Base-by-base conservation (phyloP, 352 stramenopile genomes). In the Pythium graminicola region DNA sequence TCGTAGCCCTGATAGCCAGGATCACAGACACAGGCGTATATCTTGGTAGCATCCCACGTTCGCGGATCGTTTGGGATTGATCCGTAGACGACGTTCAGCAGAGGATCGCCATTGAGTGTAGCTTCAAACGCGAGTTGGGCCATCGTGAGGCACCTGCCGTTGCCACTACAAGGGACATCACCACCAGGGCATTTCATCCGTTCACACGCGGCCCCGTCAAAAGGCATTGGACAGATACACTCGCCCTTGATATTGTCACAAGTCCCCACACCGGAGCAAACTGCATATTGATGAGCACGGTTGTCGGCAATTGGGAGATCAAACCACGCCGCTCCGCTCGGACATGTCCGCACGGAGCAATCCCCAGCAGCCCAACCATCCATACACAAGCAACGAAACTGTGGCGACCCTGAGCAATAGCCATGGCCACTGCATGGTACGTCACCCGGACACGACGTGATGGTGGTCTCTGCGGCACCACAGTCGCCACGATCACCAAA, bases 11-110 rank as follows among this genome's bases (percentile, higher is more conserved):
- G 62, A 32, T 81, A 97, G 6, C 85, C 86, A 10, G 52, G 45
- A 58, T 97, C 86, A 64, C 89, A 97, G 23, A 84, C 24, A 65
- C 89, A 97, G 23, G 81, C 86, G n/a, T 88, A 66, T 36, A 97
- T 88, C 52, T 89, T 89, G 65, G 90, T 75, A 17, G 76, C 76
- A 56, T 96, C 89, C 89, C 89, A 97, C 6, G 75, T 86, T 36
- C 57, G 61, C 0, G 78, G 74, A 39, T 76, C 71, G 62, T 89
- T 89, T 19, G 78, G 78, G n/a, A 67, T 81, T 9, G 49, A 54
- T 27, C 81, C 76, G 57, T 89, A 92, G n/a, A 70, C 76, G 50
- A 81, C 56, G 26, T 57, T 53, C 1, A 17, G 22, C 4, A 81
- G 38, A 1, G 73, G 77, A 9, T 87, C 74, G 20, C 75, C 78